Base-by-base conservation (phyloP, 345 rosid genomes). In the Populus davidiana region DNA sequence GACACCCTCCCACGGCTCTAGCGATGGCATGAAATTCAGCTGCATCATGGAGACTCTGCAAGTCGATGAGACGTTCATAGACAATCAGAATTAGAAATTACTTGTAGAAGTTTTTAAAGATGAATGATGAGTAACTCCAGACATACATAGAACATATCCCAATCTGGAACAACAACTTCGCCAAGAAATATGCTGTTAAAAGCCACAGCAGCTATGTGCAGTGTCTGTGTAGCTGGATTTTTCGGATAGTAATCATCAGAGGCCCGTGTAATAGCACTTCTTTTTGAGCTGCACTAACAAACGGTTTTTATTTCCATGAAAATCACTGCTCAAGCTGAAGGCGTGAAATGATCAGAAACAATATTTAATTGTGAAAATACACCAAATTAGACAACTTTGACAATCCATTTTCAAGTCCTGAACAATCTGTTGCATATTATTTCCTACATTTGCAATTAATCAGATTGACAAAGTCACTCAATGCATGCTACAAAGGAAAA, bases 141-240 rank as follows among this genome's bases (percentile, higher is more conserved):
- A 23, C 87, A 54, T 83, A 86, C 91, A 70, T 88, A 88, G 82
- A 89, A 89, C 90, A 88, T 88, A 75, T 88, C 91, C 90, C 91
- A 89, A 36, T 89, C 91, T 18, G 91, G 91, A 78, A 86, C 90
- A 67, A 85, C 76, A 20, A 88, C 80, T 89, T 88, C 93, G 50
- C 93, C 91, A 29, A 88, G 88, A 76, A 88, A 86, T 73, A 86
- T 78, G 83, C 90, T 87, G 81, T 87, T 89, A 77, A 83, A 89
- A 18, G 89, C 79, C 67, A 87, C 88, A 59, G 88, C 85, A 80
- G 88, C 90, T 80, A 86, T 79, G 77, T 89, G 92, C 74, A 83
- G 80, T 4, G 87, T 86, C 83, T 84, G 86, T 49, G 92, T 81
- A 41, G 80, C 66, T 31, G 87, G 88, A 31, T 87, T 83, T 44